Evolutionary conservation across 164 flowering plant species (phyloP), one percentile per base, ranked within the genome.

Genomic region (Euptelea pleiosperma): DNA sequence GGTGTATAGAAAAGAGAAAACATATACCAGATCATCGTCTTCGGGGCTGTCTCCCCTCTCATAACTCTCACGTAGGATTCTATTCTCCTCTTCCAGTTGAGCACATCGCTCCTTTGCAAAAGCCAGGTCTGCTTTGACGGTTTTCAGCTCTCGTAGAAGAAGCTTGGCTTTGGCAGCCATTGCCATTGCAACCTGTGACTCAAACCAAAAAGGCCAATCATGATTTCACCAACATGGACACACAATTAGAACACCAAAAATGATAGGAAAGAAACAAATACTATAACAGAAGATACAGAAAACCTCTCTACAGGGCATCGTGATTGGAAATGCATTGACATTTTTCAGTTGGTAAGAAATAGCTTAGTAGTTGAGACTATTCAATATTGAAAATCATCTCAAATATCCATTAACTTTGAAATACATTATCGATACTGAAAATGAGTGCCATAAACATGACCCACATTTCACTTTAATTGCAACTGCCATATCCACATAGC

Each of bases 101-200:
- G 95, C 64, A 62, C 95, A 82, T 60, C 96, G 70, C 67, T 76
- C 78, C 60, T 91, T 94, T 12, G 97, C 92, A 78, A 91, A 89
- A 52, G 96, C 97, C 47, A 94, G 65, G 60, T 94, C 99, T 18
- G 97, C 97, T 76, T 94, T 94, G 8, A 85, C 78, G 5, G 95
- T 83, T 75, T 94, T 94, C 66, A 94, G 73, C 74, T 94, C 97
- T 29, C 96, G 83, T 22, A 91, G 78, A 18, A 91, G 91, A 33
- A 94, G 79, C 67, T 94, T 94, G 46, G 99, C 93, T 75, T 91
- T 94, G 8, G 99, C 96, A 66, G 99, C 95, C 55, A 87, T 94
- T 42, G 97, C 96, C 89, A 84, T 83, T 48, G 97, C 97, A 71
- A 94, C 97, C 99, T 94, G 80, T 33, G n/a, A 65, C n/a, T n/a